Evolutionary conservation across 176 grass and related monocot species (phyloP), one percentile per base, ranked within the genome.

Genomic region (Areca catechu): DNA sequence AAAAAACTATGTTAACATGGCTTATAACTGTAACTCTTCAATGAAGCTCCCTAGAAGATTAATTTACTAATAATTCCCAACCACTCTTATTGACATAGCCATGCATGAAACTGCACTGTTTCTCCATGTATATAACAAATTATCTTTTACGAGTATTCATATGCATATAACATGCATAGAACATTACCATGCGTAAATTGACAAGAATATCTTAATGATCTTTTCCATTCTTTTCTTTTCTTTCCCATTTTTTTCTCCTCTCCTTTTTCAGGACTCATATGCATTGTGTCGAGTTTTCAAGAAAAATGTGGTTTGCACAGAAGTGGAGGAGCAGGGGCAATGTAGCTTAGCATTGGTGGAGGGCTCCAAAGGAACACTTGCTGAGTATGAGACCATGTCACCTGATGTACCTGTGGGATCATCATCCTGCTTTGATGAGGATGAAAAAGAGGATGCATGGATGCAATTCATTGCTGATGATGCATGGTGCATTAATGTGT

Each of bases 391-490:
- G 48, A 88, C 77, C 0, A 61, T 66, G 19, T 95, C 89, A 15
- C 89, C 84, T 0, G 75, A 78, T 61, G 69, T 89, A 28, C 77
- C 84, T 1, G 74, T 79, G 16, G 89, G 74, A 0, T 95, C 84
- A 15, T 77, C 73, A 0, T 95, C 81, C 1, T 77, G 80, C 2
- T 54, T 76, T 7, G 74, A 83, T 30, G 94, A 89, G 49, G 83
- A 88, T 4, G 72, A 75, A 29, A 94, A 95, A 64, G 89, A 95
- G 0, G 89, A 95, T 4, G 77, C 80, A 3, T 95, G 89, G 89
- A 95, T 95, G 89, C 89, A 95, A 55, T 95, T 95, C 68, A 95
- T 95, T 51, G 84, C 80, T 3, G 89, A 95, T 12, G 89, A 95
- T 51, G 89, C 89, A 0, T 95, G 84, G 84, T 88, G 77, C 75